These are phyloP conservation scores for Uronychia binucleata DNA, from an alignment of 73 alveolate species.

Conservation along the genomic window DNA sequence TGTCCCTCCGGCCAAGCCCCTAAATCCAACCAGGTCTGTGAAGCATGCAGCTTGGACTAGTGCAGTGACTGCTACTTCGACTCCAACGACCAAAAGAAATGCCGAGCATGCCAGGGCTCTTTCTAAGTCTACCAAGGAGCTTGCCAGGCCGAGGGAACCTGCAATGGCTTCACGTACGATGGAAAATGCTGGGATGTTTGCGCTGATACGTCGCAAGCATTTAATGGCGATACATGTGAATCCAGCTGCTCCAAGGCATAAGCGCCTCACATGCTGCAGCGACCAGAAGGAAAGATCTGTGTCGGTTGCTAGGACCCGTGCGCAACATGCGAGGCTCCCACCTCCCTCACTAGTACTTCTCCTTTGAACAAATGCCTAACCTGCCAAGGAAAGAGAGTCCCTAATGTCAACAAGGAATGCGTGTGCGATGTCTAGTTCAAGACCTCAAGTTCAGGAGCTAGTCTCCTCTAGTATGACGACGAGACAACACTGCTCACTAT, in stretches of 20 bases:
- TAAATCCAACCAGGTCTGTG: background rate
- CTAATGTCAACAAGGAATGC: background rate
- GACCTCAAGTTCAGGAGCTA: too few species aligned
- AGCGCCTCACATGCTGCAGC: background rate
- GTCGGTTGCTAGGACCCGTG: background rate
- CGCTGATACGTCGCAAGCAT: background rate
- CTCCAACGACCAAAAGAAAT: background rate
- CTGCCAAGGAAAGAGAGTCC: background rate
- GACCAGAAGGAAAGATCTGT: background rate
- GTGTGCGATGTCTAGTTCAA: background rate
- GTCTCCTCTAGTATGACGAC: too few species aligned
- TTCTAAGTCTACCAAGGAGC: background rate
- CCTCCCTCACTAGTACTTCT: background rate
- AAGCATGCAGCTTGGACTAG: background rate
- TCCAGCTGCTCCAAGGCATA: background rate
- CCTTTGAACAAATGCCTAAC: background rate
- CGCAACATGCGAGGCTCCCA: background rate
- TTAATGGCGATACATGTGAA: background rate
- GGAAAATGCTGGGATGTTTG: background rate
- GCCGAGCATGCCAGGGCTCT: background rate
- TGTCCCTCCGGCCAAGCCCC: background rate
- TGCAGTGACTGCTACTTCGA: background rate
- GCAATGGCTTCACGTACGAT: background rate
- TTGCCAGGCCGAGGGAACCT: background rate
- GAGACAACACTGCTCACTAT: background rate